phyloP scores from a whole-genome alignment of 2,329 filamentous ascomycete genomes.

The Rutstroemia sp. region DNA sequence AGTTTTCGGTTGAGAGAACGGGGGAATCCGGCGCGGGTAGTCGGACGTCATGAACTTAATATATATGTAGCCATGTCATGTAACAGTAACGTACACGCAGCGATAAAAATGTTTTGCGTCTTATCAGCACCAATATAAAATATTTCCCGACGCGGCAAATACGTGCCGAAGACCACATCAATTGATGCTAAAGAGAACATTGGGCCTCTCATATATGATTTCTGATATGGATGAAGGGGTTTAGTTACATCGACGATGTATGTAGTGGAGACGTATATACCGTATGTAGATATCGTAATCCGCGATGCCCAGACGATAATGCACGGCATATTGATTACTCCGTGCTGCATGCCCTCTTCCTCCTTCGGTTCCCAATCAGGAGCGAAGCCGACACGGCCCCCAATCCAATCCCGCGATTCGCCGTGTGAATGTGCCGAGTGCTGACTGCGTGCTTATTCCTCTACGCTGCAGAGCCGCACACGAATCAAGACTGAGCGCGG shows the following conservation, averaged over 20 bases:
- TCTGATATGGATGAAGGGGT: no score
- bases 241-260: not conserved
- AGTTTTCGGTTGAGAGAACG: slow-evolving; percentile 5
- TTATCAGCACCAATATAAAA: no score
- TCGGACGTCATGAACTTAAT: not conserved
- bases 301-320: not conserved
- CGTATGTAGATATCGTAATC: not conserved
- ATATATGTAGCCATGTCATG: not conserved
- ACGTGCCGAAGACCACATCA: not conserved
- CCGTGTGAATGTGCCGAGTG: not conserved
- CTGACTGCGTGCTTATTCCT: no score
- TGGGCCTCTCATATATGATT: no score
- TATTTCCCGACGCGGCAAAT: no score
- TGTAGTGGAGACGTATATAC: not conserved
- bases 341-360: not conserved
- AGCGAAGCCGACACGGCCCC: not conserved
- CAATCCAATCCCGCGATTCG: not conserved
- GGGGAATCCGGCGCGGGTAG: not conserved
- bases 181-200: not conserved
- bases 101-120: no score
- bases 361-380: no score
- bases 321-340: not conserved
- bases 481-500: not conserved
- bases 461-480: not conserved
- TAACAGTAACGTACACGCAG: no score